Conservation (phyloP, 352 stramenopile genomes). For the Phytophthora sp. region DNA sequence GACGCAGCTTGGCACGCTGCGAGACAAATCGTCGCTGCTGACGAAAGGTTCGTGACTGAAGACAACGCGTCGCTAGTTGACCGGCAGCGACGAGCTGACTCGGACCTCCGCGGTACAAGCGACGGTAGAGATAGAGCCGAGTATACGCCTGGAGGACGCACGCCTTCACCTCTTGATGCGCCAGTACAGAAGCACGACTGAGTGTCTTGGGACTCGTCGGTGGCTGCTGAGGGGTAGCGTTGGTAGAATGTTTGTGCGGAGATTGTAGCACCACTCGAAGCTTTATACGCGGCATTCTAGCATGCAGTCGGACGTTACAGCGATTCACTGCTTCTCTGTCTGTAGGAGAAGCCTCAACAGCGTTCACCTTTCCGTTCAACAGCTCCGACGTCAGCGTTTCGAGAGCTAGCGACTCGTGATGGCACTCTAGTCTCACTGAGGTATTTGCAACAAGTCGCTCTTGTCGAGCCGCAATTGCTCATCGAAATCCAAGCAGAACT, state of each 20-base stretch:
- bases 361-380: neutral
- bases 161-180: conserved; percentile 25
- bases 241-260: neutral
- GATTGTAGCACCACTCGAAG: conserved; percentile 21
- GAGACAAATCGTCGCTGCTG: conserved; percentile 18
- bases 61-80: conserved; percentile 21
- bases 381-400: conserved; percentile 23
- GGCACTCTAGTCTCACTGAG: conserved; percentile 24
- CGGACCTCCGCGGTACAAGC: conserved; percentile 14
- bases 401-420: conserved; percentile 24
- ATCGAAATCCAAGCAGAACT: conserved; percentile 29
- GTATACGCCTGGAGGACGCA: conserved; percentile 30
- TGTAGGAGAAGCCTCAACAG: neutral
- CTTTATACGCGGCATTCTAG: conserved; percentile 11
- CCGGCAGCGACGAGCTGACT: conserved; percentile 26
- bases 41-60: conserved; percentile 15
- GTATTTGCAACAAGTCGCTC: conserved; percentile 16
- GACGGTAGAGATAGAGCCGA: conserved; percentile 31
- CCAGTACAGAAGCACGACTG: conserved; percentile 24
- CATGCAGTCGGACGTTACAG: conserved; percentile 15
- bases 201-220: neutral
- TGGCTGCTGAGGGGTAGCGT: neutral
- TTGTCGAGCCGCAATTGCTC: conserved; percentile 20
- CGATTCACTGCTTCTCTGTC: too few species aligned
- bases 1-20: conserved; percentile 20